A percentile compares a stretch with the other conserved stretches of the same genome.
Conservation (phyloP, 2,329 filamentous ascomycete genomes). For the Epichloe sylvatica region DNA sequence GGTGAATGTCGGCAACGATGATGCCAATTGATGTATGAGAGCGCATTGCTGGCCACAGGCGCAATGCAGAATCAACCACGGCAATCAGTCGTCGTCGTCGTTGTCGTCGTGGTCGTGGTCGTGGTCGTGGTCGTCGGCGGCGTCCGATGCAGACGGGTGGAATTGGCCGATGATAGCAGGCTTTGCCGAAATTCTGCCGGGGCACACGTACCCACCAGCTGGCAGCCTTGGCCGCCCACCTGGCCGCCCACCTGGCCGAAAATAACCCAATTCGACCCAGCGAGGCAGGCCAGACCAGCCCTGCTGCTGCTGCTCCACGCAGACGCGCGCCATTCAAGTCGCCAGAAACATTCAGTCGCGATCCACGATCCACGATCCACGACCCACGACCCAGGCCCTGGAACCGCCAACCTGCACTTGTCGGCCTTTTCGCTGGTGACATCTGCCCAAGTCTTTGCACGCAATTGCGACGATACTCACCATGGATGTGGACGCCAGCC, state of each 20-base stretch:
- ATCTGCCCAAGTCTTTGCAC: conserved; percentile 4
- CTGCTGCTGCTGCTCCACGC: background rate
- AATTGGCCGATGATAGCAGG: background rate
- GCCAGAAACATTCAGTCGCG: conserved; percentile 5
- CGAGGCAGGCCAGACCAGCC: background rate
- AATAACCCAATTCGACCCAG: conserved; percentile 1
- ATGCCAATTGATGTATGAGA: background rate
- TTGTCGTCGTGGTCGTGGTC: no score
- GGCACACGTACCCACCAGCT: background rate
- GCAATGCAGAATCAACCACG: background rate
- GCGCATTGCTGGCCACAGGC: background rate
- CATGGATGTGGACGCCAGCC: conserved; percentile 8
- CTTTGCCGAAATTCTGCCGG: background rate
- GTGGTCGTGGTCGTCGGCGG: background rate
- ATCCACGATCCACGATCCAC: background rate
- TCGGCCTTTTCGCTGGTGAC: conserved; percentile 8
- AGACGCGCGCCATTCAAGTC: conserved; percentile 6
- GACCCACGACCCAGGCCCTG: background rate
- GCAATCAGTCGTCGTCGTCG: background rate
- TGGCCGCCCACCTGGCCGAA: conserved; percentile 1
- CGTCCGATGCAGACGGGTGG: background rate
- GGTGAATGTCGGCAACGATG: background rate
- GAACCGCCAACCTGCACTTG: conserved; percentile 1
- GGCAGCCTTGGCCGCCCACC: background rate
- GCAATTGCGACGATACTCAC: conserved; percentile 7